Base-by-base conservation (phyloP, 2,329 filamentous ascomycete species). In the Pseudocercospora cruenta region DNA sequence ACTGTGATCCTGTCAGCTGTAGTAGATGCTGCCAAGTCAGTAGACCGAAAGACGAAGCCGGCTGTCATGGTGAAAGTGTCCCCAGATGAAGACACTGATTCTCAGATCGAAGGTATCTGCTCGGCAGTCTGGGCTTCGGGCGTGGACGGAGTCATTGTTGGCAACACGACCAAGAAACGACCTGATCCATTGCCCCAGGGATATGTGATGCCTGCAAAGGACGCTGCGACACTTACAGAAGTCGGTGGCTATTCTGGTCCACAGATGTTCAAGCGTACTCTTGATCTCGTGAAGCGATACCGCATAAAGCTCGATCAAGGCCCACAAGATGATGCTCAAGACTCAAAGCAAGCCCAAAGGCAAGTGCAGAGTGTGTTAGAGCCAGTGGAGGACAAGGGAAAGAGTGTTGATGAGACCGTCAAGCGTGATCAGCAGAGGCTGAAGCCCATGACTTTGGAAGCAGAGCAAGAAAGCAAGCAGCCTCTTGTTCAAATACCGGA, bases 11-110 rank as follows among this genome's bases (percentile, higher is more conserved):
- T 99, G 47, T 87, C 85, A 9, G 91, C 92, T 0, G 94, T 98
- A 0, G 94, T 98, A 1, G 84, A 87, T 16, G 91, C 94, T 63
- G 93, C 93, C 0, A 82, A 86, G 71, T 83, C 83, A 68, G 86
- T 90, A 12, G 84, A 91, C 28, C 85, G 94, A 71, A 90, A 87
- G 77, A 87, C 85, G 0, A 91, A 90, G 75, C 92, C 92, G 0
- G 88, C 84, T 64, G 92, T 99, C 65, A 97, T 99, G 92, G 95
- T 99, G 74, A 99, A 99, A 83, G 94, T 99, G 21, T 96, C 92
- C 66, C 95, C 95, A 0, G 95, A 99, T 73, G 95, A 98, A 80
- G 93, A 97, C 77, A 88, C 90, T 21, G 89, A 93, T 60, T 83
- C 88, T 63, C 93, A 99, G 77, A 87, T 99, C 67, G 86, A 90